These are phyloP conservation scores for Xerocomellus dryophilus DNA, from an alignment of 768 basidiomycete species.

Conservation along the genomic window DNA sequence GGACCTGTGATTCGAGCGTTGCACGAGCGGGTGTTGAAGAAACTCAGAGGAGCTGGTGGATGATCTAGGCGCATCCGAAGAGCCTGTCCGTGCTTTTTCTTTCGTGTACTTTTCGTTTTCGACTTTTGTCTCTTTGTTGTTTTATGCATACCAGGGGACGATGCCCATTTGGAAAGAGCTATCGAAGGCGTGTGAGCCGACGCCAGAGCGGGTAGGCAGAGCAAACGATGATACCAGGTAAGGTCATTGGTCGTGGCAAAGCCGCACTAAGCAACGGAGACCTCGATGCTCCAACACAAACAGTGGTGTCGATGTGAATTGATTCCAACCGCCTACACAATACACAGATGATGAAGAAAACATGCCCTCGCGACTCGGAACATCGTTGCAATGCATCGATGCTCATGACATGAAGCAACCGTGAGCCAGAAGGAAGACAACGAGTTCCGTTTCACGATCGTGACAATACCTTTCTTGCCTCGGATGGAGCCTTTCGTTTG, in stretches of 20 bases:
- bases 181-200: background rate
- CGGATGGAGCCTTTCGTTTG: conserved; percentile 33
- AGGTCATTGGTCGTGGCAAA: no score
- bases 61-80: background rate
- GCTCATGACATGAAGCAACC: conserved; percentile 5
- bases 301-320: no score
- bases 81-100: background rate
- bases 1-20: conserved; percentile 47
- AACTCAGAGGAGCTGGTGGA: conserved; percentile 17
- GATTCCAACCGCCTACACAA: conserved; percentile 4
- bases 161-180: background rate
- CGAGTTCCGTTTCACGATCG: conserved; percentile 12
- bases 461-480: conserved; percentile 31
- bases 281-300: no score
- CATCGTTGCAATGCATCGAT: conserved; percentile 4
- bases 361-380: conserved; percentile 1
- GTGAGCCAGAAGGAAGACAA: no score
- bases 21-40: conserved; percentile 44
- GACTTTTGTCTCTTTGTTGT: background rate
- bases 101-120: background rate
- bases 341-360: conserved; percentile 2
- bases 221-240: no score
- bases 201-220: background rate
- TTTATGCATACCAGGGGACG: background rate
- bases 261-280: no score